Conservation (phyloP, 192 early-diverging fungal genomes). For the Umbelopsis isabellina region DNA sequence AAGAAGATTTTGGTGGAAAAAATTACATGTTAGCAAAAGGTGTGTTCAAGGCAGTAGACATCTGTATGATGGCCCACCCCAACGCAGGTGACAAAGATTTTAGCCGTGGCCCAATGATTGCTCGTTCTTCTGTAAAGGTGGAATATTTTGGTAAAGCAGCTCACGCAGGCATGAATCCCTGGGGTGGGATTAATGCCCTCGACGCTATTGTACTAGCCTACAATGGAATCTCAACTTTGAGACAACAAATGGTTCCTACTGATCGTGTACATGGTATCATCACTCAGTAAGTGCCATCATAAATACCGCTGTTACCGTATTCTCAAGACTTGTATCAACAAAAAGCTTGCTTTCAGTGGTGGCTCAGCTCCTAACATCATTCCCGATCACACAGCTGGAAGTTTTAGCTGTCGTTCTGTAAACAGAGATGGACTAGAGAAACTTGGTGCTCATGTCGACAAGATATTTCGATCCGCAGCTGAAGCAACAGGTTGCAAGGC, state of each 20-base stretch:
- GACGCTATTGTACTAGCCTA: constrained; percentile 67
- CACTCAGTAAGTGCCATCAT: neutral
- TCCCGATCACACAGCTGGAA: constrained; percentile 57
- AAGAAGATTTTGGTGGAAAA: constrained; percentile 70
- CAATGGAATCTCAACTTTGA: constrained; percentile 57
- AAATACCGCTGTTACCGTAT: neutral
- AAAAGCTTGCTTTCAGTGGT: neutral
- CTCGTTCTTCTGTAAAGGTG: constrained; percentile 34
- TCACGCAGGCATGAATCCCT: constrained; percentile 67
- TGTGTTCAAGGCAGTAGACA: constrained; percentile 59
- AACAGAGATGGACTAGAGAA: constrained; percentile 43
- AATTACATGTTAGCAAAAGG: constrained; percentile 63
- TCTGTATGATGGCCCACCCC: constrained; percentile 79
- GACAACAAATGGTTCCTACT: constrained; percentile 68
- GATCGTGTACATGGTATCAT: constrained; percentile 31
- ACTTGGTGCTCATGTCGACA: constrained; percentile 45
- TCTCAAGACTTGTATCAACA: neutral
- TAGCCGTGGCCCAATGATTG: constrained; percentile 50
- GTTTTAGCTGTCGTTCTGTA: constrained; percentile 56
- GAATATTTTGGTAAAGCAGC: constrained; percentile 63
- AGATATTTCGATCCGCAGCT: constrained; percentile 58
- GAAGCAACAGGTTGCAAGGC: constrained; percentile 62
- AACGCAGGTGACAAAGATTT: constrained; percentile 37
- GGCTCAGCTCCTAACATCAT: constrained; percentile 44
- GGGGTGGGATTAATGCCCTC: constrained; percentile 76